These are phyloP conservation scores for Globisporangium abappressorium DNA, from an alignment of 352 stramenopile genomes.

Conservation along the genomic window DNA sequence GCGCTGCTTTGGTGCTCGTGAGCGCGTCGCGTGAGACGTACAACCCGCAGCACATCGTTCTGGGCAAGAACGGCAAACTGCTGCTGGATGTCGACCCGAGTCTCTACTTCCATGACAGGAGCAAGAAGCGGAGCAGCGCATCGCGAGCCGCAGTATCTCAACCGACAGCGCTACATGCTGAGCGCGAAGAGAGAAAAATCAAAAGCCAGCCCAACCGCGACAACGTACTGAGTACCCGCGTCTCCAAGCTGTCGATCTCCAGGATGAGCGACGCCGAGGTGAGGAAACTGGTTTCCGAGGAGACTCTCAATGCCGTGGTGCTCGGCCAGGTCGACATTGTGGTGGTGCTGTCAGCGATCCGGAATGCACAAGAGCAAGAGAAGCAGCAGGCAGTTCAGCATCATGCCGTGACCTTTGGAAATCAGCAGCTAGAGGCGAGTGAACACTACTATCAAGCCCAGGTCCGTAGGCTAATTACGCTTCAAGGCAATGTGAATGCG, in stretches of 20 bases:
- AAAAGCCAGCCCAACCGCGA: too few species aligned
- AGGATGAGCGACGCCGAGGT: not conserved
- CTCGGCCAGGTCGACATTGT: too few species aligned
- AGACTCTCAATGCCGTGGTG: too few species aligned
- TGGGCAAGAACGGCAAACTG: constrained; percentile 33
- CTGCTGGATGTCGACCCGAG: constrained; percentile 24
- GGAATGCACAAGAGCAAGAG: too few species aligned
- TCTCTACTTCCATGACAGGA: constrained; percentile 25
- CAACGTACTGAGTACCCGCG: not conserved
- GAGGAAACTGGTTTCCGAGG: too few species aligned
- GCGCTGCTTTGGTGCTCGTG: not conserved
- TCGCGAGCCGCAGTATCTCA: not conserved
- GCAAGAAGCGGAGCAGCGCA: constrained; percentile 6
- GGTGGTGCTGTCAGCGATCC: too few species aligned
- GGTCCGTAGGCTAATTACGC: too few species aligned
- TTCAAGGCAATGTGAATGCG: too few species aligned
- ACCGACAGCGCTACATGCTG: not conserved
- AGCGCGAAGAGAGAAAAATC: not conserved
- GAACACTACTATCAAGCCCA: too few species aligned
- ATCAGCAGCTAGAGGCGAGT: too few species aligned
- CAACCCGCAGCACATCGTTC: constrained; percentile 33
- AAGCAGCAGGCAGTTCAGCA: too few species aligned
- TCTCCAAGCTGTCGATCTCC: not conserved
- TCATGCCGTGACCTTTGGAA: too few species aligned
- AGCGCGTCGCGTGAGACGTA: constrained; percentile 1